phyloP scores from a whole-genome alignment of 2,329 filamentous ascomycete genomes.

The Colletotrichum sp. region DNA sequence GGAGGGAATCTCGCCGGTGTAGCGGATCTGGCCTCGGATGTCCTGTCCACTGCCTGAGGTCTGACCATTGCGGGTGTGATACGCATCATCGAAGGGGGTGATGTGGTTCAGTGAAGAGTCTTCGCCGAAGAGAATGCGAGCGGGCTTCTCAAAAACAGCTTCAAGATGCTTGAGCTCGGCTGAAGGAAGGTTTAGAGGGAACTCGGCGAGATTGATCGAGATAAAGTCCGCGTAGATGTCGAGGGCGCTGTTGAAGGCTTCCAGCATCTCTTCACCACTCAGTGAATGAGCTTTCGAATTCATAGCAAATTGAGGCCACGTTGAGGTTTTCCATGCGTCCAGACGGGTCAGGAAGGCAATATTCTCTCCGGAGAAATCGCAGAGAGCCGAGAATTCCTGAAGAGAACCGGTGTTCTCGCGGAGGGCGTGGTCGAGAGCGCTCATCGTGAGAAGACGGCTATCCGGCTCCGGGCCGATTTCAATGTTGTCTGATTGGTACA shows the following conservation, averaged over 20 bases:
- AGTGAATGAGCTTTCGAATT: background rate
- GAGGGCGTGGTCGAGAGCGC: constrained; percentile 54
- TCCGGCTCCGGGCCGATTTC: constrained; percentile 26
- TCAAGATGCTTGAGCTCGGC: constrained; percentile 45
- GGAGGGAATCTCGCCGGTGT: constrained; percentile 48
- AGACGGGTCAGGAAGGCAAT: constrained; percentile 59
- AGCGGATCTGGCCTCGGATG: constrained; percentile 27
- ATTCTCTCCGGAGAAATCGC: constrained; percentile 64
- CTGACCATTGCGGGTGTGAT: background rate
- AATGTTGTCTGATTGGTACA: constrained; percentile 14
- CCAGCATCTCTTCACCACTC: background rate
- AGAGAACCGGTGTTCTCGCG: constrained; percentile 49
- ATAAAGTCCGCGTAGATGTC: constrained; percentile 55
- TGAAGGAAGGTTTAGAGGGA: constrained; percentile 57
- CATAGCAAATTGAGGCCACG: background rate
- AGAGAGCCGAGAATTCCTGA: constrained; percentile 56
- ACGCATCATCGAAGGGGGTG: constrained; percentile 22
- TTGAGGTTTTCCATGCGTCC: constrained; percentile 44
- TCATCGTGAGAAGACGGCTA: constrained; percentile 55
- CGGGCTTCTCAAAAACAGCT: constrained; percentile 45
- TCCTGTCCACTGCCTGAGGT: background rate
- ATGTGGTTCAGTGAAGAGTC: background rate
- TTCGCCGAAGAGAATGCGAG: constrained; percentile 35
- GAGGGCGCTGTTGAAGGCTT: constrained; percentile 49
- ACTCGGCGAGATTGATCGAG: constrained; percentile 50